phyloP scores from a whole-genome alignment of 139 green algal species.

The Volvox africanus region DNA sequence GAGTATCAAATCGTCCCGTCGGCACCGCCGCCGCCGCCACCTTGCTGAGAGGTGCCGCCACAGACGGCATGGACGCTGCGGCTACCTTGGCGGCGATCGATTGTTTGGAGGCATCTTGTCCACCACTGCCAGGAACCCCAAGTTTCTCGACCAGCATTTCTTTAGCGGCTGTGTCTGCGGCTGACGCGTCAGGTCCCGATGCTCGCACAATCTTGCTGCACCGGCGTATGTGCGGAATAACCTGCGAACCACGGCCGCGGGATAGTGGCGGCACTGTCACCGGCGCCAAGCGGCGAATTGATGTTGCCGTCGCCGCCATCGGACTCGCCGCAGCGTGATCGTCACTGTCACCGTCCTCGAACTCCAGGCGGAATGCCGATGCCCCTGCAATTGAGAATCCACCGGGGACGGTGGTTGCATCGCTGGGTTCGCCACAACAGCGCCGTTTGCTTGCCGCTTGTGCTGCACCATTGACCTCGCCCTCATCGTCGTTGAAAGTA shows the following conservation, averaged over 20 bases:
- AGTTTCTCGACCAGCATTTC: background rate
- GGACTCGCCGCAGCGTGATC: background rate
- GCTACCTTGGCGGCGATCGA: background rate
- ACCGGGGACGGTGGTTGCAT: background rate
- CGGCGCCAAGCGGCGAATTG: background rate
- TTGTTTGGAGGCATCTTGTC: background rate
- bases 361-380: background rate
- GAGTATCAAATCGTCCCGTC: background rate
- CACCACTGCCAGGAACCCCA: background rate
- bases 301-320: background rate
- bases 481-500: background rate
- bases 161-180: background rate
- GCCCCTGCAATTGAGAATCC: background rate
- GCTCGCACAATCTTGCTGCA: background rate
- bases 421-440: background rate
- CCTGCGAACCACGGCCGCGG: background rate
- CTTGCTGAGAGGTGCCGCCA: background rate
- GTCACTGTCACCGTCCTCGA: background rate
- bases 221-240: background rate
- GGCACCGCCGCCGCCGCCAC: background rate
- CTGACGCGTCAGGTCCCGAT: background rate
- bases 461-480: background rate
- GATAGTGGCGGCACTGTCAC: background rate
- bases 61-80: background rate
- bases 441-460: background rate